Evolutionary conservation across 202 grass and related monocot genomes (phyloP), one percentile per base, ranked within the genome.

Genomic region (Brachypodium distachyon): DNA sequence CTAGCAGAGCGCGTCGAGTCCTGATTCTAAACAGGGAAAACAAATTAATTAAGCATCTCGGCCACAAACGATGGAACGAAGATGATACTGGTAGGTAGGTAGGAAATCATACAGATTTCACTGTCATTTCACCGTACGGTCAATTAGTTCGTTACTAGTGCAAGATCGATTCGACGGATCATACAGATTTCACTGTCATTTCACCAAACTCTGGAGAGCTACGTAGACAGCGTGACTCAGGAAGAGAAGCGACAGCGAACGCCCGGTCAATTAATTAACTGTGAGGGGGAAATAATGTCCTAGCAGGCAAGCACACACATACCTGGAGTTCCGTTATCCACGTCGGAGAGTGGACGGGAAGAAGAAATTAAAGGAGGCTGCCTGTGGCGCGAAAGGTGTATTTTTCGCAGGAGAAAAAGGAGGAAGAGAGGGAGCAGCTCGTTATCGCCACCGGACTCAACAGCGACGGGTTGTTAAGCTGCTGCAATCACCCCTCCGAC

Each of bases 401-500:
- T n/a, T n/a, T 37, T 36, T 18, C 51, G 57, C 58, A 64, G 26
- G 58, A 19, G 27, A 7, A 21, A 37, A 53, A 44, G 16, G 31
- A 54, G 4, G 18, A 12, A n/a, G n/a, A n/a, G n/a, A n/a, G n/a
- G n/a, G n/a, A 6, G 0, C 28, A 12, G 18, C 27, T 61, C 73
- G 42, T 7, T 49, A 40, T 64, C 74, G 12, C 58, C 59, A 52
- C 57, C 6, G 10, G 41, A 18, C 41, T 39, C 43, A 26, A 7
- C 58, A 50, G 58, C 29, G 28, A 64, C 12, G 29, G 42, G 58
- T 79, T 0, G 63, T 57, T 79, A 67, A 58, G 59, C 28, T 74
- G 48, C 49, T 33, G 52, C 71, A 8, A 52, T 82, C 79, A 6
- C 12, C 10, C 28, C 80, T 75, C 70, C 70, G 70, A 58, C 61